Base-by-base conservation (phyloP, 129 eudicot species). In the Solidago caesia region DNA sequence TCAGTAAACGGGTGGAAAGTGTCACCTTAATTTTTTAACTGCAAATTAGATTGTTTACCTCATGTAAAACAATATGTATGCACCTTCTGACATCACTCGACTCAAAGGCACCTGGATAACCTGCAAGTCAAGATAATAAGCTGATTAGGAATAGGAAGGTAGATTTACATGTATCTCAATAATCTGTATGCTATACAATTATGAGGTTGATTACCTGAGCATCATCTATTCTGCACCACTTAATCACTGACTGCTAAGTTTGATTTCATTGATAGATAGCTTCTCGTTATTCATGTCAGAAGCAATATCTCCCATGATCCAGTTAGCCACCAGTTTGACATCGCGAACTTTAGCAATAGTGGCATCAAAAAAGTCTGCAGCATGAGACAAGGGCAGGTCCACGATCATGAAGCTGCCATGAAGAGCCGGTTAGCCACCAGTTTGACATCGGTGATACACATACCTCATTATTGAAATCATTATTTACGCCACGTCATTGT, bases 231-330 rank as follows among this genome's bases (percentile, higher is more conserved):
- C 89, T 85, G 72, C 77, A 90, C 97, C 98, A 93, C n/a, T n/a
- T n/a, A n/a, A n/a, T n/a, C n/a, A n/a, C 80, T 88, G 93, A 44
- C 91, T 86, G 74, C 87, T 88, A 76, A 94, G 96, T 75, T 90
- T 90, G 51, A 88, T 84, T 55, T 90, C 97, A 66, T 81, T 87
- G 11, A 94, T 91, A 7, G 96, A 75, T 55, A 90, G 58, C 82
- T 94, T 83, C 69, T 94, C 94, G 45, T 90, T 84, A 67, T 94
- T 94, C 90, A 94, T 49, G 81, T 90, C 87, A 33, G 91, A 88
- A 77, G 97, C 93, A 83, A 94, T 85, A 82, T 94, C 98, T 48
- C 98, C 92, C 98, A 94, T 90, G 72, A 94, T 86, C 98, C 98
- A 94, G 58, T 94, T 94, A 67, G 97, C 83, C 26, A 89, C 96